These are phyloP conservation scores for Apiospora kogelbergensis DNA, from an alignment of 2,329 filamentous ascomycete genomes.

Conservation along the genomic window DNA sequence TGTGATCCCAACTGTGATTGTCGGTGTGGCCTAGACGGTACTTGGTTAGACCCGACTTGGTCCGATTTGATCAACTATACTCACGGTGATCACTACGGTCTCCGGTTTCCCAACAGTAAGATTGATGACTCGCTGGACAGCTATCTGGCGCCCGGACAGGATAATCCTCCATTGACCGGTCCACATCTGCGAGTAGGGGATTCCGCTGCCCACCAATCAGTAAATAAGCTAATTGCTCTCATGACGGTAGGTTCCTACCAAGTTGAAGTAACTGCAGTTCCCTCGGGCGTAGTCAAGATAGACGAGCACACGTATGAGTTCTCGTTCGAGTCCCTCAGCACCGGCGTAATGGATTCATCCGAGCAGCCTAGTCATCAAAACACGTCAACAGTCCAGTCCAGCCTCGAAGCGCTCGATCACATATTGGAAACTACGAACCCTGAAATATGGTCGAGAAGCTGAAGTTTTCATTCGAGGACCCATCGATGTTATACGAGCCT, in stretches of 20 bases:
- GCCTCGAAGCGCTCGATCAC: neutral
- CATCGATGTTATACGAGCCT: constrained; percentile 38
- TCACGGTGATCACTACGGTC: constrained; percentile 34
- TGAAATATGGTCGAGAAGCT: constrained; percentile 39
- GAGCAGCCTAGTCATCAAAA: constrained; percentile 29
- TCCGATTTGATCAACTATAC: constrained; percentile 6
- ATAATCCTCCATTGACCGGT: constrained; percentile 38
- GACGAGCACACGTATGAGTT: constrained; percentile 36
- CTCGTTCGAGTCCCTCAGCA: constrained; percentile 32
- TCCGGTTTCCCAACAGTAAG: constrained; percentile 33
- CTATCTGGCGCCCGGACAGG: constrained; percentile 34
- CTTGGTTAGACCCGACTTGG: neutral
- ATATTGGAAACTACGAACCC: constrained; percentile 21
- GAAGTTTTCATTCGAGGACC: constrained; percentile 37
- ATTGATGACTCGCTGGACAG: constrained; percentile 35
- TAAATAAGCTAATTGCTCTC: neutral
- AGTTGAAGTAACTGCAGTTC: constrained; percentile 35
- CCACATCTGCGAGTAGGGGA: constrained; percentile 36
- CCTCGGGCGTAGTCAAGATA: constrained; percentile 34
- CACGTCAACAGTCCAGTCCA: neutral
- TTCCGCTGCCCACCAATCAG: constrained; percentile 25
- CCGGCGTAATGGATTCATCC: constrained; percentile 34
- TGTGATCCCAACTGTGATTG: constrained; percentile 36
- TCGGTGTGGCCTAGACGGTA: constrained; percentile 34
- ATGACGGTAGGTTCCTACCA: constrained; percentile 29